Evolutionary conservation across 2,329 filamentous ascomycete genomes (phyloP).

Genomic region (Pyrenophora graminea): DNA sequence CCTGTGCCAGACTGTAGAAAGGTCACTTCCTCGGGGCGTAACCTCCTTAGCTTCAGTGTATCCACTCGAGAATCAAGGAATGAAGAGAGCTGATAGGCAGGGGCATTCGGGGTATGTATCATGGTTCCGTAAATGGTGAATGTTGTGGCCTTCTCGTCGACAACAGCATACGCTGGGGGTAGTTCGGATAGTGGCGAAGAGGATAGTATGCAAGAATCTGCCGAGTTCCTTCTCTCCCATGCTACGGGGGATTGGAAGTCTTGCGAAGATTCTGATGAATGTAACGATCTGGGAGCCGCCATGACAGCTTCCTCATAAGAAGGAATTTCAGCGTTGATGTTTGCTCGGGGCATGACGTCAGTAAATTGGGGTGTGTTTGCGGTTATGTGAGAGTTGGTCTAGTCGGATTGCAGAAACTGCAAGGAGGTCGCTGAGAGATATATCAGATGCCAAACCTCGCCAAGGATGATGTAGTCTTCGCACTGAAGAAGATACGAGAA

Average conservation of each 20-base stretch:
- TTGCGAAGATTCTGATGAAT: not conserved
- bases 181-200: constrained; percentile 6
- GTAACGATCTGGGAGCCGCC: not conserved
- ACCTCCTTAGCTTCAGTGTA: constrained; percentile 26
- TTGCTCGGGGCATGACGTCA: constrained; percentile 6
- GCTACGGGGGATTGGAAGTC: constrained; percentile 1
- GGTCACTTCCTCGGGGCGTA: constrained; percentile 26
- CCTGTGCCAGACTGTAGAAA: constrained; percentile 15
- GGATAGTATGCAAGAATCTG: not conserved
- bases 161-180: constrained; percentile 30
- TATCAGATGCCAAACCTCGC: constrained; percentile 1
- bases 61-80: constrained; percentile 27
- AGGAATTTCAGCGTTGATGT: constrained; percentile 17
- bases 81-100: constrained; percentile 34
- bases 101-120: constrained; percentile 28
- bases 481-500: too few relatives aligned
- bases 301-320: constrained; percentile 23
- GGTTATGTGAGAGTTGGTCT: not conserved
- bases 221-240: not conserved
- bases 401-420: not conserved
- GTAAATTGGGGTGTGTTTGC: not conserved
- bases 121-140: constrained; percentile 33
- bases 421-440: not conserved
- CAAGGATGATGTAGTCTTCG: constrained; percentile 1
- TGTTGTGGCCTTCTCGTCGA: constrained; percentile 27